phyloP scores from a whole-genome alignment of 176 grass and related monocot species.

The Areca catechu region DNA sequence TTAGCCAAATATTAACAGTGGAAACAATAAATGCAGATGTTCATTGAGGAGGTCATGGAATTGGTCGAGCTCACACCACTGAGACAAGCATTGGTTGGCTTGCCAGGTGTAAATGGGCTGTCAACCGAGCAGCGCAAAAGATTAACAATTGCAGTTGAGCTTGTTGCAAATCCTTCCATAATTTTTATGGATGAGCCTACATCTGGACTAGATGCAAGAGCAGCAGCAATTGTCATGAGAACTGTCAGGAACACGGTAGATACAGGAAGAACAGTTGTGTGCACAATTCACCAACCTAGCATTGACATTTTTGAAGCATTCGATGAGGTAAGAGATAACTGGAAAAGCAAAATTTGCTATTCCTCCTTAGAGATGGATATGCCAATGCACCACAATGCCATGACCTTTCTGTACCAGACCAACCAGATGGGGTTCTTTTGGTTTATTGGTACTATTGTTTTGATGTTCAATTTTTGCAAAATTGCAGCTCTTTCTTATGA shows the following conservation, averaged over 20 bases:
- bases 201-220: constrained; percentile 77
- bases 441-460: constrained; percentile 6
- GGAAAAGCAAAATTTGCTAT: too few species aligned
- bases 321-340: constrained; percentile 50
- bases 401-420: too few species aligned
- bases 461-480: constrained; percentile 17
- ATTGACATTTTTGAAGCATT: constrained; percentile 99
- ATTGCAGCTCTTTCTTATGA: constrained; percentile 85
- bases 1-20: too few species aligned
- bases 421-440: background rate
- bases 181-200: constrained; percentile 96
- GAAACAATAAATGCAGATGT: constrained; percentile 30
- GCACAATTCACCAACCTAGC: constrained; percentile 93
- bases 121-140: constrained; percentile 89
- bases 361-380: too few species aligned
- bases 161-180: constrained; percentile 84
- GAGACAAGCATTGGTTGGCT: constrained; percentile 57
- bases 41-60: constrained; percentile 84
- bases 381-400: too few species aligned
- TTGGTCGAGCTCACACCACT: constrained; percentile 73
- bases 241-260: constrained; percentile 81
- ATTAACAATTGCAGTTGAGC: constrained; percentile 80
- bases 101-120: constrained; percentile 70
- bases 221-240: constrained; percentile 90
- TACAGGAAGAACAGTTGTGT: constrained; percentile 83